phyloP scores from a whole-genome alignment of 2,329 filamentous ascomycete species.

The Neonectria faginata region DNA sequence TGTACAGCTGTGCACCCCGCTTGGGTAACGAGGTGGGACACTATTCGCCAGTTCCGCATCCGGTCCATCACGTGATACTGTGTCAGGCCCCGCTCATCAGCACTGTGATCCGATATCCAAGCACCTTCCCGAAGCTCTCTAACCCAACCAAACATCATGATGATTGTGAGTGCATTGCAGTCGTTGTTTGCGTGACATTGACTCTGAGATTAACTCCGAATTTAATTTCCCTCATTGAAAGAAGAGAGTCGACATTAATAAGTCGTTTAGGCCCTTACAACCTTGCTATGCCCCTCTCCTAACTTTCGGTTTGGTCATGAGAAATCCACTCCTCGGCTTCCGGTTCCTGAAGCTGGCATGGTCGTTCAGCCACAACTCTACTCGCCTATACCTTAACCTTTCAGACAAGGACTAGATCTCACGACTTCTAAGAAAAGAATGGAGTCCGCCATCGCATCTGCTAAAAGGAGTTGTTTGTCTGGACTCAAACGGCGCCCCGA shows the following conservation, averaged over 20 bases:
- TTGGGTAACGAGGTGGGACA: constrained; percentile 10
- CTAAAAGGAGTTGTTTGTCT: constrained; percentile 11
- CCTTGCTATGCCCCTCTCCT: not conserved
- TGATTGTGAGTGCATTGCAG: constrained; percentile 4
- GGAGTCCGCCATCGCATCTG: constrained; percentile 2
- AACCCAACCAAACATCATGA: not conserved
- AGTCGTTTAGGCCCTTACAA: not conserved
- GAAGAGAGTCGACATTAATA: not conserved
- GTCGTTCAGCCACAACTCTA: not conserved
- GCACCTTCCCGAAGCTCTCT: constrained; percentile 2
- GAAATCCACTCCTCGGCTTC: not conserved
- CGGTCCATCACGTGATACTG: constrained; percentile 17
- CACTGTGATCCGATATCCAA: constrained; percentile 3
- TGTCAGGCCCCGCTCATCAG: not conserved
- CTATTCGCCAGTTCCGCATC: constrained; percentile 10
- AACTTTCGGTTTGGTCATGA: not conserved
- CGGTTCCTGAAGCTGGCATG: constrained; percentile 3
- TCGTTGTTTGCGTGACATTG: not conserved
- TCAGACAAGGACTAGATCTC: constrained; percentile 16
- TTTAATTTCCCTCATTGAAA: not conserved
- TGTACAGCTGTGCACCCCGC: constrained; percentile 11
- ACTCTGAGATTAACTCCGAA: not conserved
- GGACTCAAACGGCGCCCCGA: constrained; percentile 15
- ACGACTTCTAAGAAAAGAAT: constrained; percentile 18
- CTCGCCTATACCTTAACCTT: not conserved